Base-by-base conservation (phyloP, 371 early-diverging fungal genomes). In the Lichtheimia ornata region DNA sequence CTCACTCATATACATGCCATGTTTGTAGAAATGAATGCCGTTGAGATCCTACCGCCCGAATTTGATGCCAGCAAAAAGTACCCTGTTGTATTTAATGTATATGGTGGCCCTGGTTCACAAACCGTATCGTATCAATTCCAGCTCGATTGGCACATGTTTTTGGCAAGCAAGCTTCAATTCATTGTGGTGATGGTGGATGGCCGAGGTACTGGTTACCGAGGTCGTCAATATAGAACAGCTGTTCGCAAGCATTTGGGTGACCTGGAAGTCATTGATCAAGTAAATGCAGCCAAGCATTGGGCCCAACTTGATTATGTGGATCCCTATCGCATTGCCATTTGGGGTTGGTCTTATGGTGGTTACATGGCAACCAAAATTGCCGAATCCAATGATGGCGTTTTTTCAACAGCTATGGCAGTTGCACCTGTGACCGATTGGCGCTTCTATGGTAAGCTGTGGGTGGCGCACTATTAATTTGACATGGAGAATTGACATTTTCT, bases 271-370 rank as follows among this genome's bases (percentile, higher is more conserved):
- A 82, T 82, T 45, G 99, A 98, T 79, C 91, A 94, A 62, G 84
- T 95, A 15, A 88, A 86, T 24, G 95, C 94, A 0, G 95, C 88
- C 6, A 77, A 86, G 74, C 81, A 85, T 62, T 86, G 94, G 79
- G 76, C 85, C 22, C 65, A 65, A 3, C 76, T 85, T 43, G 65
- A 87, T 3, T 97, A 89, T 68, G 89, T 96, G 24, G 94, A 97
- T 71, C 66, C 82, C 2, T 72, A 81, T 14, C 76, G 88, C 20
- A 82, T 97, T n/a, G 97, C 91, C 24, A 91, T 99, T 51, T 97
- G 97, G 98, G 99, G 99, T 22, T 97, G 98, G 86, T 94, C 94
- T 5, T 98, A 91, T 71, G 99, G 99, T 54, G 99, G 97, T 2
- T 98, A 89, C 64, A 75, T 93, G 77, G 88, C 97, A 0, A 62